Evolutionary conservation across 495 filamentous ascomycete species (phyloP).

Genomic region (Daldinia decipiens): DNA sequence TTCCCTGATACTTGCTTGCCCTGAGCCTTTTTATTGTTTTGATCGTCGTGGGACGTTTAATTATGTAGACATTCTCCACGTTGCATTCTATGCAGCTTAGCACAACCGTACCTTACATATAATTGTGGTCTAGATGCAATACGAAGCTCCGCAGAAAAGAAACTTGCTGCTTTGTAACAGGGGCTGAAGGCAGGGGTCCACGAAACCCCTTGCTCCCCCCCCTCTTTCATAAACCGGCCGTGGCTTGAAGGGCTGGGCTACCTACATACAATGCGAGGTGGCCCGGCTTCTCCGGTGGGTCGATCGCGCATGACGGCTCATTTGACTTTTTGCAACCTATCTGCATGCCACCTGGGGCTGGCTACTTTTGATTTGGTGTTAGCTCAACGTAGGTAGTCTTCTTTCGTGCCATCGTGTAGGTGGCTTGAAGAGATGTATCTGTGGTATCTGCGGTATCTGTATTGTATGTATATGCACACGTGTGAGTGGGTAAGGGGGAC

Average conservation of each 20-base stretch:
- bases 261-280: conserved; percentile 16
- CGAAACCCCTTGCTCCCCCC: conserved; percentile 33
- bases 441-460: not conserved
- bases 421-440: conserved; percentile 21
- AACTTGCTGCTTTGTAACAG: conserved; percentile 20
- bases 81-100: conserved; percentile 23
- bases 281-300: conserved; percentile 23
- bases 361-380: conserved; percentile 18
- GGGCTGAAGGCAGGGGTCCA: conserved; percentile 38
- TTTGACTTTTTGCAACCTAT: conserved; percentile 37
- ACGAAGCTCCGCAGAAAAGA: conserved; percentile 22
- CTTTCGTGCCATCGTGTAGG: conserved; percentile 36
- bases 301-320: conserved; percentile 35
- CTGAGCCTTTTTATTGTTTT: conserved; percentile 17
- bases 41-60: conserved; percentile 25
- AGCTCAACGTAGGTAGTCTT: conserved; percentile 6
- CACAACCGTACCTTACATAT: conserved; percentile 38
- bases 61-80: conserved; percentile 22
- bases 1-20: conserved; percentile 4
- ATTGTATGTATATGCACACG: not conserved
- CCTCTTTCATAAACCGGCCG: conserved; percentile 25
- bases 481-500: conserved; percentile 28
- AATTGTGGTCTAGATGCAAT: conserved; percentile 24
- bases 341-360: conserved; percentile 29
- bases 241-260: conserved; percentile 27